Conservation (phyloP, 2,329 filamentous ascomycete species). For the Cladosporium sp. region DNA sequence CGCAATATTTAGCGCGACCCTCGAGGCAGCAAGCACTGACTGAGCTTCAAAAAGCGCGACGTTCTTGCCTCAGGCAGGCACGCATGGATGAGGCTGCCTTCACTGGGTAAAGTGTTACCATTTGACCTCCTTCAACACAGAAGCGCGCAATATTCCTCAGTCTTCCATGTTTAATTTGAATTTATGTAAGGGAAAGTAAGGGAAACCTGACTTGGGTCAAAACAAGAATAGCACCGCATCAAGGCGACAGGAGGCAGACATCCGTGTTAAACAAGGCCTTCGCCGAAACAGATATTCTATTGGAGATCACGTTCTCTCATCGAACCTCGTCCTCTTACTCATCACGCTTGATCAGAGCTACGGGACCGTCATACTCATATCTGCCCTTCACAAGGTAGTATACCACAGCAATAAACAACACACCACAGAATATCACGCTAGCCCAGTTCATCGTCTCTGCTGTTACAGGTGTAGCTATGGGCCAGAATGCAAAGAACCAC, state of each 20-base stretch:
- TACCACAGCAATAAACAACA: conserved; percentile 25
- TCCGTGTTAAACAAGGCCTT: background rate
- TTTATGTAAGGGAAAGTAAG: background rate
- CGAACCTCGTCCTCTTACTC: background rate
- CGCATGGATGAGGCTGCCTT: background rate
- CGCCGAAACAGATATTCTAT: background rate
- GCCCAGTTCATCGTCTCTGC: conserved; percentile 39
- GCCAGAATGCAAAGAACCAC: conserved; percentile 57
- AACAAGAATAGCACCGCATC: background rate
- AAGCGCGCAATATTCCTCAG: background rate
- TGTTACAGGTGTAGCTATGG: conserved; percentile 25
- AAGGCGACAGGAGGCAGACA: background rate
- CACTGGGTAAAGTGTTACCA: background rate
- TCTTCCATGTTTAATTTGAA: background rate
- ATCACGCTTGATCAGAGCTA: conserved; percentile 33
- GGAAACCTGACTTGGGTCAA: background rate
- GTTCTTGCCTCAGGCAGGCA: background rate
- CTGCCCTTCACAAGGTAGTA: conserved; percentile 39
- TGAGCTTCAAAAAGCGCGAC: background rate
- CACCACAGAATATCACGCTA: conserved; percentile 29
- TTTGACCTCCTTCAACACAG: background rate
- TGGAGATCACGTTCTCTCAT: background rate
- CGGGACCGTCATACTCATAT: conserved; percentile 33
- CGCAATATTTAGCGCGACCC: background rate
- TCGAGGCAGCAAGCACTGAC: background rate